Evolutionary conservation across 2,329 filamentous ascomycete species (phyloP), one percentile per base, ranked within the genome.

Genomic region (Periglandula ipomoeae): DNA sequence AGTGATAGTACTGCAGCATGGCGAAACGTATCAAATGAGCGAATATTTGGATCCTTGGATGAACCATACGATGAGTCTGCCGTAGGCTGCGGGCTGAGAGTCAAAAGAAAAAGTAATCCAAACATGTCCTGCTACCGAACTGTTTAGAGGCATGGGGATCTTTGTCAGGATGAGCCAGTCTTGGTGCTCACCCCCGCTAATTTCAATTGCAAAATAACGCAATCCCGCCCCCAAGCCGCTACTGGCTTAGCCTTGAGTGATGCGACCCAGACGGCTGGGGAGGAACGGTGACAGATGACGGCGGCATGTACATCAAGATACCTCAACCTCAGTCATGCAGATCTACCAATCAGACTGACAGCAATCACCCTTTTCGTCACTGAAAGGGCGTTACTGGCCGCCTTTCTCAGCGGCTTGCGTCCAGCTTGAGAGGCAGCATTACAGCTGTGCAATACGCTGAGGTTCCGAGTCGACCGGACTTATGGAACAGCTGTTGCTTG

Each of bases 281-380:
- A 27, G 20, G 50, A 49, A 51, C 57, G 51, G 49, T 59, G 52
- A 56, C 51, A 59, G 45, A 44, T 47, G 56, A 46, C 20, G 52
- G 17, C 24, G 44, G n/a, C 35, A 23, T 47, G 52, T 56, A 56
- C 57, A 46, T 56, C 11, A 19, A 35, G 53, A 48, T 54, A 59
- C 59, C 38, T 51, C 11, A 24, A 11, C 24, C n/a, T 42, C 6
- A 15, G 47, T 15, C 26, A 20, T 46, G 26, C 24, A 45, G 42
- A 41, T 49, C 17, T 27, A 41, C 37, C 42, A 37, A 32, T 32
- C 43, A 46, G 20, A 26, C 30, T 37, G 17, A 10, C 6, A 23
- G 24, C 19, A 8, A 46, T 41, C 5, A n/a, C 32, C 27, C 19
- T 17, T 17, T 13, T 47, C 24, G 2, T 3, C n/a, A n/a, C n/a